Conservation (phyloP, 2,329 filamentous ascomycete species). For the Botrytis deweyae region DNA sequence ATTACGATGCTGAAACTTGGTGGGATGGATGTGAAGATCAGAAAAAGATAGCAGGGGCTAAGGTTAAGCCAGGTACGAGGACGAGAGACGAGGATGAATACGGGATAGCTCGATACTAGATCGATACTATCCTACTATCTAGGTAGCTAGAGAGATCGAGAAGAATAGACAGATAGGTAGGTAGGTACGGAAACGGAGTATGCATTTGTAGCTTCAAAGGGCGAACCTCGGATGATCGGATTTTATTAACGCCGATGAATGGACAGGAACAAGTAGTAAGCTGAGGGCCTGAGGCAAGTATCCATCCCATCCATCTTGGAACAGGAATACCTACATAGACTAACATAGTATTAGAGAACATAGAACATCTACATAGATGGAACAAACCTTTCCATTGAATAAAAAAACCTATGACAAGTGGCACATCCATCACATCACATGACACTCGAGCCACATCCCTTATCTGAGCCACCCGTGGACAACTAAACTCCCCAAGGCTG, state of each 20-base stretch:
- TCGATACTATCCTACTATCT: no score
- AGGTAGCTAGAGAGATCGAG: neutral
- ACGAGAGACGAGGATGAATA: neutral
- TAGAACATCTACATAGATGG: no score
- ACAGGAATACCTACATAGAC: no score
- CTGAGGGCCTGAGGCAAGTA: no score
- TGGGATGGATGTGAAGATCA: slow-evolving; percentile 13
- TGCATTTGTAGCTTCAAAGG: neutral
- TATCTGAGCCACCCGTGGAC: neutral
- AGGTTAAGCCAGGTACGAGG: neutral
- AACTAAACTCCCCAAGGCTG: neutral
- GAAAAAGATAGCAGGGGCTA: neutral
- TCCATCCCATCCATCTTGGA: no score
- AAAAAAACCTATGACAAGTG: neutral
- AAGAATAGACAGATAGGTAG: neutral
- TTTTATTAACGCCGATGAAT: neutral
- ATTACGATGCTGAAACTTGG: slow-evolving; percentile 23
- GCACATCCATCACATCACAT: neutral
- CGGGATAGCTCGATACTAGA: neutral
- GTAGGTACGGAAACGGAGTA: no score
- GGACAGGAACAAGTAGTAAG: no score
- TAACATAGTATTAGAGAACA: no score
- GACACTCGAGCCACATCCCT: neutral
- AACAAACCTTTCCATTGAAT: no score
- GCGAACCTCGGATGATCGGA: neutral